Evolutionary conservation across 306 rosid species (phyloP), one percentile per base, ranked within the genome.

Genomic region (Vigna radiata): DNA sequence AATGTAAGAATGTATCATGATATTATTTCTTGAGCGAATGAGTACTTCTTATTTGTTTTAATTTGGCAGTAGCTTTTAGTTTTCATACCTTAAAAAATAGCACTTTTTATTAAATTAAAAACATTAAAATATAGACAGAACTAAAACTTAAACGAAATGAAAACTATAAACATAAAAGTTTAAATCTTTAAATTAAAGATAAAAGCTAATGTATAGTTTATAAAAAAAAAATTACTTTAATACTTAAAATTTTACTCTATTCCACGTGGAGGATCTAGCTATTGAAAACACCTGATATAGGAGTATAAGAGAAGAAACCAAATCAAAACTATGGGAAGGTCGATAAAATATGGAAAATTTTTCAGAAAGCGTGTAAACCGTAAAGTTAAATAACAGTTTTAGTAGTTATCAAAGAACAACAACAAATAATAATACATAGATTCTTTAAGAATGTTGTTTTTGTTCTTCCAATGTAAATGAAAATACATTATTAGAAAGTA

Each of bases 371-470:
- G 2, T 41, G 52, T 17, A 17, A n/a, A 65, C 15, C 1, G 70
- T 11, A 18, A 39, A 39, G 70, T 65, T 39, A 65, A 64, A 65
- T 46, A 11, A 36, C 54, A 64, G 73, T 36, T 76, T 36, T 52
- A 52, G 64, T 52, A 52, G 73, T 37, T 44, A 59, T 46, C 52
- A 65, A 36, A 31, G 36, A 72, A 36, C 1, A 44, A 44, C 15
- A 44, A 44, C 49, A 44, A 44, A 44, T 12, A 11, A 44, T 12
- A 11, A 44, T 9, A 41, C 13, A 2, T 8, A 9, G 46, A 41
- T 41, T 41, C 4, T 41, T 41, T 41, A 41, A 41, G 46, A 41
- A 41, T 41, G 46, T 41, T 41, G 46, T 41, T 41, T 41, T 41
- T 12, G 2, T 41, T 39, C 44, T 39, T 39, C 0, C 44, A 8